These are phyloP conservation scores for Lentithecium fluviatile DNA, from an alignment of 495 filamentous ascomycete species.

Conservation along the genomic window DNA sequence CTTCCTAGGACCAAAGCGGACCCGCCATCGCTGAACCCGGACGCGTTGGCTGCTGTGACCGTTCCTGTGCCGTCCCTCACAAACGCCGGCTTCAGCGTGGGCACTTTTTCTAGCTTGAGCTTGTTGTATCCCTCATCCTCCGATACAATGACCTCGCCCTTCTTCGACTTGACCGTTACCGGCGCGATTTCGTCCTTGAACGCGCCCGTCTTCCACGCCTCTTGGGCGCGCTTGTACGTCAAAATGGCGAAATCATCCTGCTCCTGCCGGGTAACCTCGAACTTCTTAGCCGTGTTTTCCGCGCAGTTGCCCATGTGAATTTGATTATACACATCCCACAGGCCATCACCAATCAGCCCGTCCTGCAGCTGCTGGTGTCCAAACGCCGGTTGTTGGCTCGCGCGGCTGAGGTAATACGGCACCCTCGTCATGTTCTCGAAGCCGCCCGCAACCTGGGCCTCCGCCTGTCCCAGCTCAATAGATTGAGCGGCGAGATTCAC, in stretches of 20 bases:
- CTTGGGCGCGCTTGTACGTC: conserved; percentile 82
- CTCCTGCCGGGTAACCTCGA: conserved; percentile 71
- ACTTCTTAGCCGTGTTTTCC: conserved; percentile 91
- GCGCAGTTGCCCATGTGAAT: conserved; percentile 98
- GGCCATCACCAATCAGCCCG: conserved; percentile 88
- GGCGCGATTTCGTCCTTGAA: conserved; percentile 87
- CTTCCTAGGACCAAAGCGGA: conserved; percentile 84
- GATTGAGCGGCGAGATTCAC: conserved; percentile 88
- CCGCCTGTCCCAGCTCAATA: conserved; percentile 83
- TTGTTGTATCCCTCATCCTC: conserved; percentile 87
- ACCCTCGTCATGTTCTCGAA: conserved; percentile 98
- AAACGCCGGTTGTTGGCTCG: conserved; percentile 73
- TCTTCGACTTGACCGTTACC: conserved; percentile 78
- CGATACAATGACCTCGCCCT: conserved; percentile 70
- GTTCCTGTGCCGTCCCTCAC: conserved; percentile 78
- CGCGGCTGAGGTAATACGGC: conserved; percentile 83
- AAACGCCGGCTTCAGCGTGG: conserved; percentile 87
- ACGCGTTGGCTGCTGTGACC: conserved; percentile 91
- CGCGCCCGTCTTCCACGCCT: conserved; percentile 75
- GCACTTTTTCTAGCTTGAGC: conserved; percentile 79
- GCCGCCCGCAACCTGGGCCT: conserved; percentile 86
- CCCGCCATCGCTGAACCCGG: conserved; percentile 90
- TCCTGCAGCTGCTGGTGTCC: conserved; percentile 85
- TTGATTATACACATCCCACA: conserved; percentile 95
- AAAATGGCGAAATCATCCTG: conserved; percentile 90